Base-by-base conservation (phyloP, 495 filamentous ascomycete species). In the Xylaria telfairii region DNA sequence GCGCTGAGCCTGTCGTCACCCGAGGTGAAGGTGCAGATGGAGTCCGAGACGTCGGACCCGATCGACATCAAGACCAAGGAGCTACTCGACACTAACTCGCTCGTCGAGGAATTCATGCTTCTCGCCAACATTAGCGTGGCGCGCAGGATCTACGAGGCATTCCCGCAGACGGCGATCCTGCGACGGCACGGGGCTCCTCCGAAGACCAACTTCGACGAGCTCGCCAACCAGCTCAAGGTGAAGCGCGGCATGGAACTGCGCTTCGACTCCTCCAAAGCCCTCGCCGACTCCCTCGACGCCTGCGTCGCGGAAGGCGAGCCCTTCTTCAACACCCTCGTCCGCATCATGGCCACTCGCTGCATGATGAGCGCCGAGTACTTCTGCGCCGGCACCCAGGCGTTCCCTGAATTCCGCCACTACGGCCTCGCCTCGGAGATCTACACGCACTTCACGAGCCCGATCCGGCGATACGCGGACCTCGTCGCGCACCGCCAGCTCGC, bases 291-390 rank as follows among this genome's bases (percentile, higher is more conserved):
- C 17, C 86, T 99, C 3, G 96, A 99, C 81, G 81, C 75, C 19
- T 98, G 96, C 81, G 85, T 90, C 56, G 94, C 97, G 76, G 79
- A 89, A 0, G 75, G 85, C n/a, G 92, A 98, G 73, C 93, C 96
- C 9, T 99, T 98, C 87, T 98, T 98, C 87, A 99, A 99, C 86
- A 98, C 95, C 26, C 89, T 99, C 15, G 88, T 98, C 76, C 93
- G 96, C 73, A 97, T 99, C 82, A 89, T 99, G 81, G 96, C 96
- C 10, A 99, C 96, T 13, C 90, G 96, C 37, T 99, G 96, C 89
- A 98, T 99, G 96, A 97, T 96, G 84, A 95, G 94, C 41, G 96
- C 96, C 69, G 96, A 98, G 81, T 99, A 99, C 84, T 98, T 98
- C 83, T 94, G 92, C 82, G 90, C 94, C 0, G 96, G 96, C 70